These are phyloP conservation scores for Kalmusia sp. DNA, from an alignment of 2,329 filamentous ascomycete species.

Conservation along the genomic window DNA sequence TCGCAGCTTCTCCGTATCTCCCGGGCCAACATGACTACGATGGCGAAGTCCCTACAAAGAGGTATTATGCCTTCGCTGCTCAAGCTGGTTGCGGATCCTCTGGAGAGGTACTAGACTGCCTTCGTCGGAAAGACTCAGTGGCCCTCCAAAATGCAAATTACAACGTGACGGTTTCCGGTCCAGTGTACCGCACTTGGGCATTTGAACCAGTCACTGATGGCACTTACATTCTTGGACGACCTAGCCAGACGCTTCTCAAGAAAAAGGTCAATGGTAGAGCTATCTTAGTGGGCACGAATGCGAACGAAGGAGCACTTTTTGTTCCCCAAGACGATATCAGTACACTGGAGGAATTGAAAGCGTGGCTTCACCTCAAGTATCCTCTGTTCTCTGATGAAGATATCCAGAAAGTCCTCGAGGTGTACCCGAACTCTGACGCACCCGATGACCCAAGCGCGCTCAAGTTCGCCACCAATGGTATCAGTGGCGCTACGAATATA, in stretches of 20 bases:
- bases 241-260: conserved; percentile 44
- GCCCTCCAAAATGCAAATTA: conserved; percentile 47
- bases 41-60: conserved; percentile 51
- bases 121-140: conserved; percentile 41
- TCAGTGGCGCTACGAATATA: conserved; percentile 54
- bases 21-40: conserved; percentile 61
- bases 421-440: conserved; percentile 45
- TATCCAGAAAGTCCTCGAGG: conserved; percentile 46
- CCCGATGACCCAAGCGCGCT: conserved; percentile 26
- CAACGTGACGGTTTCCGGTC: conserved; percentile 40
- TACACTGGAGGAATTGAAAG: conserved; percentile 48
- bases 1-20: conserved; percentile 58
- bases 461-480: conserved; percentile 43
- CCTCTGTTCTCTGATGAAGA: conserved; percentile 49
- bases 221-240: conserved; percentile 44
- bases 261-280: conserved; percentile 48
- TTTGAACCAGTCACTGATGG: conserved; percentile 54
- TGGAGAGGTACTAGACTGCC: conserved; percentile 49
- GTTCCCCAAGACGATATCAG: conserved; percentile 52
- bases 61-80: conserved; percentile 53
- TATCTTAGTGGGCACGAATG: conserved; percentile 52
- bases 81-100: conserved; percentile 34
- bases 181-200: conserved; percentile 48
- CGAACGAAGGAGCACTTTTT: conserved; percentile 58
- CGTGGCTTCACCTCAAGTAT: conserved; percentile 48